Conservation (phyloP, 495 filamentous ascomycete genomes). For the Aspergillus kassunensis region DNA sequence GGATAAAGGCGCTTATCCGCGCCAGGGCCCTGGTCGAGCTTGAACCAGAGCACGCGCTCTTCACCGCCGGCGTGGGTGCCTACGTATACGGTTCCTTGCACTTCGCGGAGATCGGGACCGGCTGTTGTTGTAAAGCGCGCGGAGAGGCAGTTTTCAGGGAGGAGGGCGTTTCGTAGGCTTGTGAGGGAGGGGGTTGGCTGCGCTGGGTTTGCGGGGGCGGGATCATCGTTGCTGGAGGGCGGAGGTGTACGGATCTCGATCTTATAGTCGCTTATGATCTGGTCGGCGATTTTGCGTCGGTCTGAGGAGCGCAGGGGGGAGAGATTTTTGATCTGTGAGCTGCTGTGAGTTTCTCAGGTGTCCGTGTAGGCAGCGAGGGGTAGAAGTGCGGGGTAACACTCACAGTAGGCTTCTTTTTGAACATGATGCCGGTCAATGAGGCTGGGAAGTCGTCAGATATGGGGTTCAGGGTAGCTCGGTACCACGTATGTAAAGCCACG, state of each 20-base stretch:
- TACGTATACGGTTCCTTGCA: conserved; percentile 63
- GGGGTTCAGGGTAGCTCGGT: background rate
- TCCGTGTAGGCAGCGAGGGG: background rate
- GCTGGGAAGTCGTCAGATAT: background rate
- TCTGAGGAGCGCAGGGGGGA: conserved; percentile 68
- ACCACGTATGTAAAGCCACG: background rate
- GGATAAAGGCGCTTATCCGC: conserved; percentile 54
- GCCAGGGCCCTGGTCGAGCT: conserved; percentile 55
- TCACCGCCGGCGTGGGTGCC: conserved; percentile 55
- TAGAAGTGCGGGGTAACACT: conserved; percentile 26
- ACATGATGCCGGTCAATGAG: conserved; percentile 45
- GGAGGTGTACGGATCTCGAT: conserved; percentile 43
- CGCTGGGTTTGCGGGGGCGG: conserved; percentile 30
- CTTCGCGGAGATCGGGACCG: conserved; percentile 59
- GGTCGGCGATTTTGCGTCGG: conserved; percentile 64
- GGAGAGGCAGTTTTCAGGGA: conserved; percentile 61
- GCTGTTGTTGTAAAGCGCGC: conserved; percentile 68
- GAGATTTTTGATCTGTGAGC: conserved; percentile 60
- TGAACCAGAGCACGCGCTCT: conserved; percentile 66
- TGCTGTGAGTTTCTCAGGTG: conserved; percentile 3
- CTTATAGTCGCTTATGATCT: conserved; percentile 61
- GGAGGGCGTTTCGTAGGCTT: conserved; percentile 55
- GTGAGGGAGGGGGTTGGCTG: conserved; percentile 47
- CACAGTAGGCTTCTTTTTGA: conserved; percentile 77
- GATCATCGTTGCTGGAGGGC: conserved; percentile 30